Evolutionary conservation across 805 yeast genomes (phyloP).

Genomic region (Wickerhamiella shivajii): DNA sequence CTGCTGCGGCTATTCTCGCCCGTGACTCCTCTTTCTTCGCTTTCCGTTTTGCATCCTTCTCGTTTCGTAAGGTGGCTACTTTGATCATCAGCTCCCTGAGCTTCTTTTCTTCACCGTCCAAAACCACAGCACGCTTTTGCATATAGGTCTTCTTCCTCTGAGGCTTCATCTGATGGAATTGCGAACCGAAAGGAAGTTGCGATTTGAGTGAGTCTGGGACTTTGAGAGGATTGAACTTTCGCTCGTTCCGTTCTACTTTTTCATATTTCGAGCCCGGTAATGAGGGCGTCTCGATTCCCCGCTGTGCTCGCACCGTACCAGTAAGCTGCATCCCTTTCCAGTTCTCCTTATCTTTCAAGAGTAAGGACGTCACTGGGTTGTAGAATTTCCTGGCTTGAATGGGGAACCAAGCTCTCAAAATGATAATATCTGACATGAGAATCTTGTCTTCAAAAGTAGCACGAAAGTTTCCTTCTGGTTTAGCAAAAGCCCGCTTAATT

Average conservation of each 20-base stretch:
- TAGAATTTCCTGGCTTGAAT: slow-evolving; percentile 80
- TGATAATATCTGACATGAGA: slow-evolving; percentile 65
- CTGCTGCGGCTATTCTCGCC: slow-evolving; percentile 55
- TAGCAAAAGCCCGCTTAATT: slow-evolving; percentile 82
- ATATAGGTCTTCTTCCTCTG: slow-evolving; percentile 62
- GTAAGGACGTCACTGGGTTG: slow-evolving; percentile 87
- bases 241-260: slow-evolving; percentile 70
- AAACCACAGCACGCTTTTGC: slow-evolving; percentile 84
- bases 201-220: slow-evolving; percentile 71
- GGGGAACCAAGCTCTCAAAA: slow-evolving; percentile 94
- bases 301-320: slow-evolving; percentile 78
- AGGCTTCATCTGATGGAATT: slow-evolving; percentile 76
- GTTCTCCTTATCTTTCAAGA: slow-evolving; percentile 58
- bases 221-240: slow-evolving; percentile 74
- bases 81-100: slow-evolving; percentile 80
- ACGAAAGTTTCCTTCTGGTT: slow-evolving; percentile 90
- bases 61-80: slow-evolving; percentile 69
- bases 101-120: slow-evolving; percentile 86
- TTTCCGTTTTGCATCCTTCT: slow-evolving; percentile 64
- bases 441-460: slow-evolving; percentile 96
- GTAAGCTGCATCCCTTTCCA: slow-evolving; percentile 97
- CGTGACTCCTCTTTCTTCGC: slow-evolving; percentile 64
- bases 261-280: slow-evolving; percentile 37
- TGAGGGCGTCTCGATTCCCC: slow-evolving; percentile 48
- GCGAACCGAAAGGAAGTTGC: slow-evolving; percentile 82